A percentile compares a stretch with the other conserved stretches of the same genome.
These are phyloP conservation scores for Conticribra weissflogii DNA, from an alignment of 108 stramenopile species.

Conservation along the genomic window DNA sequence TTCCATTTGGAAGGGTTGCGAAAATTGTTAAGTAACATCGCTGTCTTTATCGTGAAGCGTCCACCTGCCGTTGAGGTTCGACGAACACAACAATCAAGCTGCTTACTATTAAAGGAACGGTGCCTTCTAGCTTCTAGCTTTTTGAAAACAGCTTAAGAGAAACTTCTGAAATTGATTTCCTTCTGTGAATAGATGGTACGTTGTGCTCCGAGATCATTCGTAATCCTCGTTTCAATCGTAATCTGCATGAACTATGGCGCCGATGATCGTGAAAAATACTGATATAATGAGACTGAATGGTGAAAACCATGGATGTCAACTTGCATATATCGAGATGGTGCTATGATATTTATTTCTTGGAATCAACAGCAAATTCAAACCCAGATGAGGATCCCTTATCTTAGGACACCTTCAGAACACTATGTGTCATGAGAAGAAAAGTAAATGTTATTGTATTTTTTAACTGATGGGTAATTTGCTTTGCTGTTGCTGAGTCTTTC, in stretches of 20 bases:
- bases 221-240: background rate
- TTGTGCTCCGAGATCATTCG: background rate
- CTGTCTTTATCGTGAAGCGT: too few species aligned
- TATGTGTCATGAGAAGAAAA: constrained; percentile 49
- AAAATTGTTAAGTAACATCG: too few species aligned
- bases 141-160: too few species aligned
- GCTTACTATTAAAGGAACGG: too few species aligned
- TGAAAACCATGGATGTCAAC: constrained; percentile 32
- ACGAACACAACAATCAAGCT: too few species aligned
- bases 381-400: constrained; percentile 41
- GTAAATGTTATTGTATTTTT: constrained; percentile 51
- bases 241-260: background rate
- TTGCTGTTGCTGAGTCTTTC: background rate
- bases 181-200: too few species aligned
- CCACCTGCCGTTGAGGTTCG: too few species aligned
- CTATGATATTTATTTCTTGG: background rate
- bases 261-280: constrained; percentile 32
- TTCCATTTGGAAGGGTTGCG: too few species aligned
- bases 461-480: constrained; percentile 34
- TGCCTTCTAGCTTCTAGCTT: too few species aligned
- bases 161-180: too few species aligned
- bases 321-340: constrained; percentile 24
- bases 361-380: constrained; percentile 16
- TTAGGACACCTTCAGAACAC: constrained; percentile 56
- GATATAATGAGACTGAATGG: constrained; percentile 47